A percentile compares a stretch with the other conserved stretches of the same genome.
These are phyloP conservation scores for Rubroshorea leprosula DNA, from an alignment of 345 rosid species.

Conservation along the genomic window DNA sequence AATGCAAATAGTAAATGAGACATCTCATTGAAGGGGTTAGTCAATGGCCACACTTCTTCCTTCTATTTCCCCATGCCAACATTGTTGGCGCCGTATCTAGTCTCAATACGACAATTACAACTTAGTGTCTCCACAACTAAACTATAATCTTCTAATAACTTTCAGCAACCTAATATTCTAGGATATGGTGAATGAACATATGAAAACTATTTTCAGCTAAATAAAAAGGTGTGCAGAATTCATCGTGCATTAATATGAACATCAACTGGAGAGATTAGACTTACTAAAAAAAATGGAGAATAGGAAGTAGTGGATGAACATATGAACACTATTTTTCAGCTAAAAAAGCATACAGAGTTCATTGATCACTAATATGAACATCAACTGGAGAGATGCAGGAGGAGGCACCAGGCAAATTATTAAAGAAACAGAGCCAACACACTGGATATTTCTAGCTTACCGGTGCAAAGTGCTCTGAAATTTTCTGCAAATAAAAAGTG, in stretches of 20 bases:
- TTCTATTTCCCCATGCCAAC: not conserved
- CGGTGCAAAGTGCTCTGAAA: conserved; percentile 96
- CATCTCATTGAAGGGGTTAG: not conserved
- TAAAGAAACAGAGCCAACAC: not conserved
- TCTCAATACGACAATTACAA: too few relatives aligned
- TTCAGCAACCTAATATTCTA: too few relatives aligned
- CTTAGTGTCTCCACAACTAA: too few relatives aligned
- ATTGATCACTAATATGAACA: not conserved
- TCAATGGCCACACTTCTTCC: not conserved
- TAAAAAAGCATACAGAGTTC: not conserved
- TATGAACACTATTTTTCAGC: not conserved
- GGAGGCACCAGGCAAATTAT: not conserved
- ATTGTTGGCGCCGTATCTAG: too few relatives aligned
- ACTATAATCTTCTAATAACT: too few relatives aligned
- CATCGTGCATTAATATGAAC: too few relatives aligned
- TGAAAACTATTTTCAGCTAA: too few relatives aligned
- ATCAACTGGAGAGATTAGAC: too few relatives aligned
- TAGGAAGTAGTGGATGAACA: not conserved
- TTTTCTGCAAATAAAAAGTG: conserved; percentile 59
- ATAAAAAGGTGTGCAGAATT: too few relatives aligned
- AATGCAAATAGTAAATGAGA: not conserved
- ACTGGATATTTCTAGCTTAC: conserved; percentile 37
- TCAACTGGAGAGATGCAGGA: not conserved
- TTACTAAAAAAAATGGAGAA: too few relatives aligned
- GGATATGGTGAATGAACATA: too few relatives aligned